Conservation (phyloP, 176 grass and related monocot genomes). For the Secale cereale region DNA sequence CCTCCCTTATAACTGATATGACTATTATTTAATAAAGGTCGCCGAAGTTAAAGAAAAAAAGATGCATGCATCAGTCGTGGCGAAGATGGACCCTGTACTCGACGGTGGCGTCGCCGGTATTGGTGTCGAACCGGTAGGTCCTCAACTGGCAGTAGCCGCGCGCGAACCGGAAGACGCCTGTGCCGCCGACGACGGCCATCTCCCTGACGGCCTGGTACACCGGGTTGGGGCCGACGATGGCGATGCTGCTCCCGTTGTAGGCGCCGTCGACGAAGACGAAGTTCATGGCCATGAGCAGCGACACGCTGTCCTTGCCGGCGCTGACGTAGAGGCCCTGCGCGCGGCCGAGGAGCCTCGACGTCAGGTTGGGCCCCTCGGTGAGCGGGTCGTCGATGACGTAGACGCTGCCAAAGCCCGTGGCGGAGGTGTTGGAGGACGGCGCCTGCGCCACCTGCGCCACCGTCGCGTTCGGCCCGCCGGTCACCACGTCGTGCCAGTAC, state of each 20-base stretch:
- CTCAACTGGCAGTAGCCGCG: neutral
- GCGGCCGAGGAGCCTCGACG: constrained; percentile 10
- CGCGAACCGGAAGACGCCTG: neutral
- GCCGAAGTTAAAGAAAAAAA: too few species aligned
- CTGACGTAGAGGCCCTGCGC: constrained; percentile 42
- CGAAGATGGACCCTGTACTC: neutral
- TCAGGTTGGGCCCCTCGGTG: constrained; percentile 22
- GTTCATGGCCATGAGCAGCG: constrained; percentile 46
- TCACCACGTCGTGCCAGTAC: constrained; percentile 74
- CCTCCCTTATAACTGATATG: too few species aligned
- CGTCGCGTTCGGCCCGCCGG: constrained; percentile 40
- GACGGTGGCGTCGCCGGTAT: neutral
- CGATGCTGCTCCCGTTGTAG: constrained; percentile 43
- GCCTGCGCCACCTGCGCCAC: constrained; percentile 7
- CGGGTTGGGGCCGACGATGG: constrained; percentile 41
- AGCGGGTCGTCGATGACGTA: constrained; percentile 47
- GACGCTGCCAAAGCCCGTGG: constrained; percentile 30
- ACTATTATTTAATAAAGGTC: too few species aligned
- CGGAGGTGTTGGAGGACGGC: neutral
- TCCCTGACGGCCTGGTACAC: constrained; percentile 20
- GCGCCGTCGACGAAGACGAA: constrained; percentile 35
- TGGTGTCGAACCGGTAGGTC: neutral
- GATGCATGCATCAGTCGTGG: neutral
- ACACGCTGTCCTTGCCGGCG: constrained; percentile 16
- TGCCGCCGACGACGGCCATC: constrained; percentile 47